A percentile compares a stretch with the other conserved stretches of the same genome.
Evolutionary conservation across 257 asterid genomes (phyloP).

Genomic region (Penstemon eatonii): DNA sequence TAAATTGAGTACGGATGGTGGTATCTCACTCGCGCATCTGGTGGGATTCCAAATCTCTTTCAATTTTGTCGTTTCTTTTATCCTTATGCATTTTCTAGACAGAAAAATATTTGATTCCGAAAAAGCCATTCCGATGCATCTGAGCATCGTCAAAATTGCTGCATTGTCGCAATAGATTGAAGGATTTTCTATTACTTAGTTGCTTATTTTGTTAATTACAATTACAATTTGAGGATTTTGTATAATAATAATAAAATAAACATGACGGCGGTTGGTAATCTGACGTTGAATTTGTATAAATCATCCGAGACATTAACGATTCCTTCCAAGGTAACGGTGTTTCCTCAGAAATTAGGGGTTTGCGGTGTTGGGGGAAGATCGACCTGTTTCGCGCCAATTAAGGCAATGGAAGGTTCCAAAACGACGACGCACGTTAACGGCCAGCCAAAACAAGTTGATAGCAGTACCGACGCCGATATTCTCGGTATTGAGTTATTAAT

Average conservation of each 20-base stretch:
- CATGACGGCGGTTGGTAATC: constrained; percentile 43
- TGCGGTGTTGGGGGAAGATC: constrained; percentile 37
- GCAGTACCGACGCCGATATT: constrained; percentile 17
- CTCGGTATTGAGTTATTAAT: constrained; percentile 35
- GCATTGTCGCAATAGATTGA: too few species aligned
- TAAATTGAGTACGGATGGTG: neutral
- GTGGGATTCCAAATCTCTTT: constrained; percentile 29
- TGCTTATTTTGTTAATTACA: neutral
- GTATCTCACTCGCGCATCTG: constrained; percentile 7
- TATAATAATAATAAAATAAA: neutral
- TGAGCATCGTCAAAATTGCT: too few species aligned
- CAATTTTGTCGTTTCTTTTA: neutral
- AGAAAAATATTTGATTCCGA: too few species aligned
- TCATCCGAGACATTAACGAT: constrained; percentile 28
- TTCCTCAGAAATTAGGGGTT: constrained; percentile 29
- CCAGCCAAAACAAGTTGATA: constrained; percentile 32
- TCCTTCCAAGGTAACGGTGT: constrained; percentile 30
- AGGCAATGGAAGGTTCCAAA: constrained; percentile 63
- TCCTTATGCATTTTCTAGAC: too few species aligned
- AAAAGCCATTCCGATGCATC: too few species aligned
- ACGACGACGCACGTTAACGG: constrained; percentile 42
- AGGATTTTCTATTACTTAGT: neutral
- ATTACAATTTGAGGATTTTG: too few species aligned
- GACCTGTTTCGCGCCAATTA: constrained; percentile 51
- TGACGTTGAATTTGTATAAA: constrained; percentile 25